Evolutionary conservation across 768 basidiomycete genomes (phyloP), one percentile per base, ranked within the genome.

Genomic region (Pleurotus cornucopiae): DNA sequence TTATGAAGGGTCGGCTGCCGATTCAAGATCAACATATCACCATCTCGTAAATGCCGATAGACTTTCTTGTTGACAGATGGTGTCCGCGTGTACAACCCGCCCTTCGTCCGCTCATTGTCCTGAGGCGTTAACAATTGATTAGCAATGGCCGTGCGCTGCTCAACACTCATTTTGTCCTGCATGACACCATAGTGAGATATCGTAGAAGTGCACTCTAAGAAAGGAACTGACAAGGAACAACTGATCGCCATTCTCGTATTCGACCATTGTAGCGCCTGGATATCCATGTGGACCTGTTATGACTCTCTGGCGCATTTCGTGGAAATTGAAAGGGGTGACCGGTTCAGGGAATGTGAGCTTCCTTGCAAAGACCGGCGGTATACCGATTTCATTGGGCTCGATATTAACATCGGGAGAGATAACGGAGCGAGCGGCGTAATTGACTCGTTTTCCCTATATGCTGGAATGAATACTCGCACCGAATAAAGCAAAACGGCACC

Each of bases 341-440:
- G 97, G 94, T 68, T 98, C 97, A 3, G 97, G 94, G 74, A 93
- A 99, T 3, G 97, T 99, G 66, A 99, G 75, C 67, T 97, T 98
- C 64, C 87, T 83, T 1, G 97, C 97, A 68, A 99, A 99, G 49
- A 98, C 90, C 26, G 97, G 97, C 5, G 97, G 97, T 23, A 99
- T 85, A 40, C 97, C 97, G 55, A 99, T 99, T 71, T 99, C 97
- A 68, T 92, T 95, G 26, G 97, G 92, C 71, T 99, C 97, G 62
- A 99, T 98, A 71, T 98, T 98, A 64, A 98, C 91, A 67, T 99
- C 97, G 9, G 97, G 97, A 14, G 97, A 99, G 62, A 99, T 99
- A 66, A 99, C 97, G n/a, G 97, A 99, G 60, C 97, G 94, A 18
- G 97, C 97, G 41, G 97, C 95, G 69, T 96, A 97, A 71, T 99